phyloP scores from a whole-genome alignment of 441 rosid species.

The Erysimum cheiri region DNA sequence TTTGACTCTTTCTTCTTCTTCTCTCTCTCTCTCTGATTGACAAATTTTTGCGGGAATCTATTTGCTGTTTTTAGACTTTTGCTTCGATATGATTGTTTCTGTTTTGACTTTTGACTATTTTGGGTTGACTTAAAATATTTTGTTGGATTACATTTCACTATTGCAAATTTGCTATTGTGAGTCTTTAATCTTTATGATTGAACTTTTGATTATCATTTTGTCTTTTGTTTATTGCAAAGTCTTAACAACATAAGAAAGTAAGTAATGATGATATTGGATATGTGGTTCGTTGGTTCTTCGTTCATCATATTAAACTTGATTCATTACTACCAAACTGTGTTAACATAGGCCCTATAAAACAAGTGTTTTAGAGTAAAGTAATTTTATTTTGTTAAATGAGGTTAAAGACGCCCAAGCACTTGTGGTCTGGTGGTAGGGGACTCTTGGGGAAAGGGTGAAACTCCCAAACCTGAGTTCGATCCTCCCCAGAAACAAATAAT shows the following conservation, averaged over 20 bases:
- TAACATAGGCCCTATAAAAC: no score
- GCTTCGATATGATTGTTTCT: conserved; percentile 26
- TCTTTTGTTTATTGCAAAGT: neutral
- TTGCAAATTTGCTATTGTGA: conserved; percentile 15
- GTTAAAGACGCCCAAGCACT: no score
- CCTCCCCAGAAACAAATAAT: no score
- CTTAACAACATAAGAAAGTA: neutral
- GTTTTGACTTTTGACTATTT: conserved; percentile 21
- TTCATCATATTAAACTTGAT: no score
- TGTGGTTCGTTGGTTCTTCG: neutral
- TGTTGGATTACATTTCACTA: conserved; percentile 24
- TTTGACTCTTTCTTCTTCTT: neutral
- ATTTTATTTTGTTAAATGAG: no score
- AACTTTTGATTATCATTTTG: neutral
- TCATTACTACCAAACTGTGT: neutral
- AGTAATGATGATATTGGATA: neutral
- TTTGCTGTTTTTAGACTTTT: conserved; percentile 32
- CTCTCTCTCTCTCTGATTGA: conserved; percentile 36
- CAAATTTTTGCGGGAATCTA: conserved; percentile 38
- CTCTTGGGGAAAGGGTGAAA: no score
- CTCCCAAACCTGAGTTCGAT: no score
- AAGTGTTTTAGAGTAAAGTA: no score
- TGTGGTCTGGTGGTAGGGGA: no score
- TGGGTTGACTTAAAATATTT: conserved; percentile 1
- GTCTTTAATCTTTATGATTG: neutral